Evolutionary conservation across 805 yeast species (phyloP), one percentile per base, ranked within the genome.

Genomic region (Candida nitratophila): DNA sequence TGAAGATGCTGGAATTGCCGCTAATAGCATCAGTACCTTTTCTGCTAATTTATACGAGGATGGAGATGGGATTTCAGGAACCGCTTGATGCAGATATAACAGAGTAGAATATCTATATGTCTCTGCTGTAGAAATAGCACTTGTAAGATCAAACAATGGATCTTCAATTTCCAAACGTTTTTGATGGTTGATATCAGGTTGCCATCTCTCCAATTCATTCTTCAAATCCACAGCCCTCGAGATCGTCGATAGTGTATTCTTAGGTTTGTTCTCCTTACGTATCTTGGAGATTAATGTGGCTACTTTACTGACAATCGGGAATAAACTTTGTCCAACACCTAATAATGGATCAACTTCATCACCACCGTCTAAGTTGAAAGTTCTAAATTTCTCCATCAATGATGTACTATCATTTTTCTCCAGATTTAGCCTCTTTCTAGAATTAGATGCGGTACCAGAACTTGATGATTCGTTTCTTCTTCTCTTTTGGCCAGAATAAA

Each of bases 91-190:
- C 27, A 82, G 59, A 53, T 77, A 80, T 19, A 81, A 54, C 33
- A 82, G 56, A 0, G 84, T 69, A 1, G 86, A 72, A 56, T 69
- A 78, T 34, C 85, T 56, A 57, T 81, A 82, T 0, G 86, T 82
- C 53, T 81, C 87, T 2, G 87, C 86, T 1, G 86, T 81, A 2
- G 86, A 76, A 22, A 82, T 66, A 46, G 83, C 77, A 10, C 83
- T 73, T 4, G 81, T 63, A 27, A 77, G 54, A 50, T 81, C 87
- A 67, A 81, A 74, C 2, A 67, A 59, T 6, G 75, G 69, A 47
- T 74, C 76, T 40, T 65, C 71, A 16, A 56, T 56, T 46, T 61
- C 59, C 9, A 19, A 30, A 12, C 41, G 34, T 15, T 15, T 22
- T 20, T 24, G 27, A 15, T 36, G 19, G n/a, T 29, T 56, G 11